A percentile compares a stretch with the other conserved stretches of the same genome.
Evolutionary conservation across 345 rosid genomes (phyloP).

Genomic region (Aquilaria malaccensis): DNA sequence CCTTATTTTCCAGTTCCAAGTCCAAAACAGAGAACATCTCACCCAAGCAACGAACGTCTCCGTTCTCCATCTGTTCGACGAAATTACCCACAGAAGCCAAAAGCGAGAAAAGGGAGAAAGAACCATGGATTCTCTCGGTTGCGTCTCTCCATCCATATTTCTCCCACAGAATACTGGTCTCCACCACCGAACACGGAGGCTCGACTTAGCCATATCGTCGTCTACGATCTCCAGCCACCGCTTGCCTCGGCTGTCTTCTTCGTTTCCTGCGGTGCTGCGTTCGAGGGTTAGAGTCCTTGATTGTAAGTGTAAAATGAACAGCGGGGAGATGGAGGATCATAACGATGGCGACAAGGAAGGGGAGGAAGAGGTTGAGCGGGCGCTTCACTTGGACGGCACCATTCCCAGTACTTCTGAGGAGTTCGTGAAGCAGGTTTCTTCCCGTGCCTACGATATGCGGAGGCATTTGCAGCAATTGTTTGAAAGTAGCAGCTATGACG

Average conservation of each 20-base stretch:
- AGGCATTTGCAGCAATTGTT: constrained; percentile 74
- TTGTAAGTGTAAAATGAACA: constrained; percentile 44
- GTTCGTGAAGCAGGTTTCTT: constrained; percentile 78
- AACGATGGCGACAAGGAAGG: constrained; percentile 32
- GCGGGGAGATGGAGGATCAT: constrained; percentile 16
- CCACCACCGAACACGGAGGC: constrained; percentile 17
- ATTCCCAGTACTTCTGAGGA: constrained; percentile 80
- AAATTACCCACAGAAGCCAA: background rate
- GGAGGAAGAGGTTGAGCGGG: constrained; percentile 68
- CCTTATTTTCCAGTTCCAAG: no score
- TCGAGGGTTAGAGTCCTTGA: constrained; percentile 20
- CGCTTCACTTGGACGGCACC: constrained; percentile 88
- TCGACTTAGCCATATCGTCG: constrained; percentile 24
- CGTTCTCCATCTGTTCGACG: background rate
- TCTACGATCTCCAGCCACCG: constrained; percentile 23
- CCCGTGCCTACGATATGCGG: constrained; percentile 97
- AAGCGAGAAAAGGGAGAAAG: background rate
- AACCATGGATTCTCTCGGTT: constrained; percentile 63
- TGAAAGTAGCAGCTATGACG: constrained; percentile 88
- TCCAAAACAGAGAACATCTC: no score
- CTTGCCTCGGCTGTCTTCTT: constrained; percentile 24
- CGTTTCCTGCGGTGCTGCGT: constrained; percentile 16
- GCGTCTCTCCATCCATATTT: constrained; percentile 67
- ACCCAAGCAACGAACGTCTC: no score
- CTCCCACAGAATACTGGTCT: constrained; percentile 49